Conservation (phyloP, 108 stramenopile species). For the Chaetoceros tenuissimus region DNA sequence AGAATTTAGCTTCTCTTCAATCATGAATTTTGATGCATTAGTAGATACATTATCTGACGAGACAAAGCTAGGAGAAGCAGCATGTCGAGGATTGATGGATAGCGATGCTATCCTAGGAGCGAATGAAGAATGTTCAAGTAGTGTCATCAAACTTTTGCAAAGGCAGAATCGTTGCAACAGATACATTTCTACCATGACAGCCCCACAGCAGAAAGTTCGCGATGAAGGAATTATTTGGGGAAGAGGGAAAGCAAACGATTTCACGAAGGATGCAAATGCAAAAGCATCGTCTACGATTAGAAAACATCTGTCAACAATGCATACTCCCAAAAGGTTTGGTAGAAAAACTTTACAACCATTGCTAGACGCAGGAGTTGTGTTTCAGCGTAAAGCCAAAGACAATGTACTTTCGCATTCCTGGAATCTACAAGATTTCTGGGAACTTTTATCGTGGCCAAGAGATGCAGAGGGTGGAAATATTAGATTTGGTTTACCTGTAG, state of each 20-base stretch:
- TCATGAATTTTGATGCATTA: slow-evolving; percentile 68
- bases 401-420: slow-evolving; percentile 48
- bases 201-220: slow-evolving; percentile 53
- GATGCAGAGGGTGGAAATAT: slow-evolving; percentile 58
- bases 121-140: not conserved
- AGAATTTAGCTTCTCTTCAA: slow-evolving; percentile 50
- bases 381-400: slow-evolving; percentile 16
- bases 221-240: slow-evolving; percentile 67
- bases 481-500: slow-evolving; percentile 66
- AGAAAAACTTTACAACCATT: slow-evolving; percentile 41
- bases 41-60: slow-evolving; percentile 71
- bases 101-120: not conserved
- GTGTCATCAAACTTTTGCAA: slow-evolving; percentile 32
- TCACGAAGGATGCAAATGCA: slow-evolving; percentile 26
- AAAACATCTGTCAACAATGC: slow-evolving; percentile 7
- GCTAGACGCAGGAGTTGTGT: slow-evolving; percentile 48
- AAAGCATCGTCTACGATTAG: not conserved
- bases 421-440: slow-evolving; percentile 68
- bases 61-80: slow-evolving; percentile 7
- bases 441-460: slow-evolving; percentile 73
- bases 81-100: not conserved
- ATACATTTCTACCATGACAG: slow-evolving; percentile 58
- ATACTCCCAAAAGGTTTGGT: slow-evolving; percentile 52
- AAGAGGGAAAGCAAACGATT: slow-evolving; percentile 56
- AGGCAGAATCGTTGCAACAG: slow-evolving; percentile 36